Conservation (phyloP, 768 basidiomycete genomes). For the Tremella yokohamensis region DNA sequence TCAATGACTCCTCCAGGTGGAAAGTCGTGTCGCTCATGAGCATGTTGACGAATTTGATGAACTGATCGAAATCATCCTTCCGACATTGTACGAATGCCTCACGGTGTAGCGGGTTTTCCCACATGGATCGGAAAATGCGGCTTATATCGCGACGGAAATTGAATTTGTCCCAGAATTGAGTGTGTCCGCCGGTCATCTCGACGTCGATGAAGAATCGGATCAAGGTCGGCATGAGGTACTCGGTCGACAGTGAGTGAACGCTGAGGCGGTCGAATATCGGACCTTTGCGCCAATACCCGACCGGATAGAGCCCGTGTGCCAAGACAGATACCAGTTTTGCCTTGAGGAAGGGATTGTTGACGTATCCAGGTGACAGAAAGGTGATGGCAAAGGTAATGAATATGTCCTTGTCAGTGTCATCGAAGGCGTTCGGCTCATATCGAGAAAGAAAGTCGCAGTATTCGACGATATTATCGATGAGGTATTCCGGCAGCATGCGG, state of each 20-base stretch:
- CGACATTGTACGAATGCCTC: slow-evolving; percentile 79
- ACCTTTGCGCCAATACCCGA: slow-evolving; percentile 48
- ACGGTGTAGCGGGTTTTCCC: slow-evolving; percentile 84
- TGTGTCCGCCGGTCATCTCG: slow-evolving; percentile 93
- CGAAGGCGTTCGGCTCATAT: slow-evolving; percentile 75
- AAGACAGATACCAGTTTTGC: slow-evolving; percentile 87
- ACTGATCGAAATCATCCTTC: slow-evolving; percentile 79
- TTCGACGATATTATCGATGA: slow-evolving; percentile 88
- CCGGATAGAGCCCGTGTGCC: slow-evolving; percentile 44
- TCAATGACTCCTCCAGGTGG: slow-evolving; percentile 92
- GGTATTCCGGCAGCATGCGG: slow-evolving; percentile 85
- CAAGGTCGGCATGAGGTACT: slow-evolving; percentile 82
- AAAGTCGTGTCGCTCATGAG: slow-evolving; percentile 99
- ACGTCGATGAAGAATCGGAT: slow-evolving; percentile 97
- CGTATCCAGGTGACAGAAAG: slow-evolving; percentile 93
- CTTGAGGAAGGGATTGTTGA: slow-evolving; percentile 98
- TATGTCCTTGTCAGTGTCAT: slow-evolving; percentile 78
- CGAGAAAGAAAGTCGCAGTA: slow-evolving; percentile 78
- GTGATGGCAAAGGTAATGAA: slow-evolving; percentile 81
- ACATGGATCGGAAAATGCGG: slow-evolving; percentile 79
- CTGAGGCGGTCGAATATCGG: slow-evolving; percentile 80
- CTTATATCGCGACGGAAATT: slow-evolving; percentile 65
- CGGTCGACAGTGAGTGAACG: slow-evolving; percentile 75
- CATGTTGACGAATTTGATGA: slow-evolving; percentile 91
- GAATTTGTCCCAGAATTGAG: slow-evolving; percentile 96